phyloP scores from a whole-genome alignment of 495 filamentous ascomycete genomes.

The Annulohypoxylon nitens region DNA sequence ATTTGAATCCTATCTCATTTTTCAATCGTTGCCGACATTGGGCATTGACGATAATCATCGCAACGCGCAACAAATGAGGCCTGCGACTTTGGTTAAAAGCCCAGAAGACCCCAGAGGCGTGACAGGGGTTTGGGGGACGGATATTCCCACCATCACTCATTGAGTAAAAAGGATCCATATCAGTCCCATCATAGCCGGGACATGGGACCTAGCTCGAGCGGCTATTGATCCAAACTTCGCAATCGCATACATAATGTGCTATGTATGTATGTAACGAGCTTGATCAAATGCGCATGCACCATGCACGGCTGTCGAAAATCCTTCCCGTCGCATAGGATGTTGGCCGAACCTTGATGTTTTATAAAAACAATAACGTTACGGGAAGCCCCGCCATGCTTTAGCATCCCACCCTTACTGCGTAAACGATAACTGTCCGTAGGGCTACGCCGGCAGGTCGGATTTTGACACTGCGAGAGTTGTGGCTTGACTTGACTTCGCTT shows the following conservation, averaged over 20 bases:
- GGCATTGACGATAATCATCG: not conserved
- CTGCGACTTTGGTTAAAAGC: not conserved
- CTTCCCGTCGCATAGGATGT: conserved; percentile 26
- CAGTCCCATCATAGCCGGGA: conserved; percentile 18
- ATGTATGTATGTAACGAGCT: not conserved
- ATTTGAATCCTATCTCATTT: not conserved
- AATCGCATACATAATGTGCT: conserved; percentile 7
- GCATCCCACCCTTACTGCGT: not conserved
- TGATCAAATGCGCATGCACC: conserved; percentile 19
- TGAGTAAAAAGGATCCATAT: conserved; percentile 8
- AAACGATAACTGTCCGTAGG: not conserved
- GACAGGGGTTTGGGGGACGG: conserved; percentile 3
- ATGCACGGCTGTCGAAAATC: conserved; percentile 29
- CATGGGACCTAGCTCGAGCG: conserved; percentile 29
- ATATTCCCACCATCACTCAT: conserved; percentile 19
- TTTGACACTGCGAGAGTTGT: not conserved
- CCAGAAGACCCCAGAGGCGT: not conserved
- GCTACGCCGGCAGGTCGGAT: not conserved
- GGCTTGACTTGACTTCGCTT: not conserved
- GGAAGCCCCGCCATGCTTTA: conserved; percentile 14
- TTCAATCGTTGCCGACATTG: not conserved
- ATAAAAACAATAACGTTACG: conserved; percentile 18
- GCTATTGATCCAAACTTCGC: conserved; percentile 36
- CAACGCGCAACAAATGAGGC: not conserved
- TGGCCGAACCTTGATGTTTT: not conserved